These are phyloP conservation scores for Hyphodiscus sp. DNA, from an alignment of 2,329 filamentous ascomycete genomes.

Conservation along the genomic window DNA sequence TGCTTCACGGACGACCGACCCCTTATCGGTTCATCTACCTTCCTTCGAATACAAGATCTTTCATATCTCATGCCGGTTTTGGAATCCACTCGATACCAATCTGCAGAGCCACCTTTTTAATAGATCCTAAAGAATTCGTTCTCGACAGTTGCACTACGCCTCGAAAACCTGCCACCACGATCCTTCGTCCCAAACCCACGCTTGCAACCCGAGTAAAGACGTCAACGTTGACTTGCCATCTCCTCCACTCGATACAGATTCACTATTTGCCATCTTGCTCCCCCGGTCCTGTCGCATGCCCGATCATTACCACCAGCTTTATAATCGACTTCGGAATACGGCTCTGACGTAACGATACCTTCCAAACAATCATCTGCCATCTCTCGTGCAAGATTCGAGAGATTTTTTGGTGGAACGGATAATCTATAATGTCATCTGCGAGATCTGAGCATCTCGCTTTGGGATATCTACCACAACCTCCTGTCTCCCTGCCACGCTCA, in stretches of 20 bases:
- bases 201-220: background rate
- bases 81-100: background rate
- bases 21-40: conserved; percentile 23
- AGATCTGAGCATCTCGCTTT: conserved; percentile 83
- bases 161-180: conserved; percentile 13
- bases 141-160: background rate
- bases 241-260: conserved; percentile 6
- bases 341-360: conserved; percentile 6
- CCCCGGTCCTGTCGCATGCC: background rate
- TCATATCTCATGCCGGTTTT: conserved; percentile 9
- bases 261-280: background rate
- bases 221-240: background rate
- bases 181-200: conserved; percentile 4
- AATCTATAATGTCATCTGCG: conserved; percentile 91
- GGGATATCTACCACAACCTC: conserved; percentile 59
- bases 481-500: conserved; percentile 38
- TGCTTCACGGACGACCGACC: conserved; percentile 27
- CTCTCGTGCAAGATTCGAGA: conserved; percentile 26
- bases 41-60: conserved; percentile 15
- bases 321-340: background rate
- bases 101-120: conserved; percentile 14
- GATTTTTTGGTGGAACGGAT: conserved; percentile 25
- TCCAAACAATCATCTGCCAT: conserved; percentile 18
- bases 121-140: conserved; percentile 10
- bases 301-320: background rate